Base-by-base conservation (phyloP, 2,329 filamentous ascomycete genomes). In the Aspergillus arachidicola region DNA sequence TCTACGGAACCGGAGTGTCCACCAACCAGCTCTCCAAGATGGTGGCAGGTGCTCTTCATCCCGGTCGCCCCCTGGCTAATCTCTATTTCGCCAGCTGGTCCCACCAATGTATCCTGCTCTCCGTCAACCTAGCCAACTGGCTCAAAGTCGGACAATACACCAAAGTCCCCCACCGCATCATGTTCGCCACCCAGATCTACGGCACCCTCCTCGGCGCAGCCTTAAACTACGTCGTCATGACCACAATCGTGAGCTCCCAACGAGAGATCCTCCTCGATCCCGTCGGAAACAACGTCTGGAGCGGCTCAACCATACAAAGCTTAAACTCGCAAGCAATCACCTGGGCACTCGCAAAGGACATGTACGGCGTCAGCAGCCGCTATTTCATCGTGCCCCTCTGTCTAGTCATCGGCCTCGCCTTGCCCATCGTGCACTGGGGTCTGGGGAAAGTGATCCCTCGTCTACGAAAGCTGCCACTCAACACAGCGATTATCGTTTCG, bases 131-230 rank as follows among this genome's bases (percentile, higher is more conserved):
- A n/a, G 57, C 71, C 23, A 67, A 68, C 32, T 66, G 63, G 61
- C 60, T 72, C 16, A 68, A 71, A 56, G 60, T 72, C 16, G 69
- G 69, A 26, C 12, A 41, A 34, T 66, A n/a, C 30, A 82, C 84
- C 68, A 87, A 87, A 66, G 83, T 87, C 6, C 83, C 84, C 1
- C 84, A 83, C 2, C 80, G 83, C 0, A 71, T 80, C 57, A 86
- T 86, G 84, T 86, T 87, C 66, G 67, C 81, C 6, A 86, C 84
- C 0, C 85, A 87, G 38, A 77, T 86, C 5, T 86, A 84, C 65
- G 85, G 84, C 19, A 86, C 84, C 0, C 68, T 87, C 1, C 74
- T 87, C 0, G 85, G 85, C 9, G 84, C 80, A 0, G 83, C 82
- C 57, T 70, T 86, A 69, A 85, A 85, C 75, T 87, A 86, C 61